A percentile compares a stretch with the other conserved stretches of the same genome.
Conservation (phyloP, 169 alveolate genomes). For the Eimeria sp. region DNA sequence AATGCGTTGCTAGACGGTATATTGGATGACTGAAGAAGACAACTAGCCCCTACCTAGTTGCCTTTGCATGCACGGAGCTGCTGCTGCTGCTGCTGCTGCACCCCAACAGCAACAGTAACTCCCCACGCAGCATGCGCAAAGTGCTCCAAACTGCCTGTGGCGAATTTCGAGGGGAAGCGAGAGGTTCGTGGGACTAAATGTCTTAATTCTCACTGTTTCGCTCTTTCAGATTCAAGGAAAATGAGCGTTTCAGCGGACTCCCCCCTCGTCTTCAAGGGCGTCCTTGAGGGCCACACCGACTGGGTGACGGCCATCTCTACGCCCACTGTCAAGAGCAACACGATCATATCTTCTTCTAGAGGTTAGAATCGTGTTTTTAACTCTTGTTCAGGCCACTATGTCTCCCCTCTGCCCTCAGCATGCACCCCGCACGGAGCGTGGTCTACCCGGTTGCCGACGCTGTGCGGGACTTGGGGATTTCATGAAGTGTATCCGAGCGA, state of each 20-base stretch:
- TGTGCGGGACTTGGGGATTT: conserved; percentile 1
- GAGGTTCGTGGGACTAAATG: conserved; percentile 46
- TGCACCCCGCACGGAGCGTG: not conserved
- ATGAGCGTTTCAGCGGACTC: conserved; percentile 78
- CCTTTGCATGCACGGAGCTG: conserved; percentile 55
- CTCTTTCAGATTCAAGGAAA: conserved; percentile 41
- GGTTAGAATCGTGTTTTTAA: conserved; percentile 84
- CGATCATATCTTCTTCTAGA: conserved; percentile 96
- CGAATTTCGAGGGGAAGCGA: not conserved
- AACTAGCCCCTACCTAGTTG: not conserved
- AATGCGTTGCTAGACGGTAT: not conserved
- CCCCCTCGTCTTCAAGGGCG: conserved; percentile 89
- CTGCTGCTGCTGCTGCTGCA: conserved; percentile 62
- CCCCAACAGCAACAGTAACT: conserved; percentile 49
- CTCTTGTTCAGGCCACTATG: not conserved
- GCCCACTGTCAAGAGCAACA: conserved; percentile 93
- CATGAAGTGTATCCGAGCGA: not conserved
- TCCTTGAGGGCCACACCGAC: conserved; percentile 96
- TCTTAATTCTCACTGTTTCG: conserved; percentile 54
- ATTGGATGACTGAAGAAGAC: not conserved
- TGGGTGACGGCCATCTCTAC: conserved; percentile 98
- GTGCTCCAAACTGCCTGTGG: not conserved
- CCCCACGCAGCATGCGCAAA: conserved; percentile 77
- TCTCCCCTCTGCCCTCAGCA: not conserved
- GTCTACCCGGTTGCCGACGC: conserved; percentile 15